These are phyloP conservation scores for Saccharomycopsis sp. DNA, from an alignment of 805 yeast species.

Conservation along the genomic window DNA sequence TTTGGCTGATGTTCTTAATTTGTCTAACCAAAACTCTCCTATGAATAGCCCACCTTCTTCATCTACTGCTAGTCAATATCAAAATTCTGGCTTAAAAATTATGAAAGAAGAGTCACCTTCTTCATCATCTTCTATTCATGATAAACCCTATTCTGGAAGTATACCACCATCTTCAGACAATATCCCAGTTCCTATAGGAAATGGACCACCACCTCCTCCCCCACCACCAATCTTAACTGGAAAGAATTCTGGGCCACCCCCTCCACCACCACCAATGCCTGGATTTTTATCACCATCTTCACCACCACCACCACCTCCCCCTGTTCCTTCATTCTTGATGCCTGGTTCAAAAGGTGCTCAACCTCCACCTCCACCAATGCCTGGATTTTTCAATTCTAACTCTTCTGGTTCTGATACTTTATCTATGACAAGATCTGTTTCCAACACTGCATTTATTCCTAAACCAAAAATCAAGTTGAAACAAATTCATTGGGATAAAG, in stretches of 20 bases:
- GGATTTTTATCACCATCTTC: conserved; percentile 21
- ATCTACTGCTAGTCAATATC: no score
- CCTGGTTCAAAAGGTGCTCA: neutral
- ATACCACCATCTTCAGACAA: neutral
- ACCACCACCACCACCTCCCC: conserved; percentile 21
- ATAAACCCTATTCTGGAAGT: neutral
- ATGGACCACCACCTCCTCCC: conserved; percentile 19
- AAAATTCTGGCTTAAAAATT: neutral
- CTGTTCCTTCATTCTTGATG: neutral
- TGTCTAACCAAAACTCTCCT: conserved; percentile 6
- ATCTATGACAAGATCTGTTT: conserved; percentile 23
- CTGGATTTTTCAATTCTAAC: conserved; percentile 17
- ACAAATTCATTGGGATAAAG: conserved; percentile 77
- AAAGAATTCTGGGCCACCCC: conserved; percentile 16
- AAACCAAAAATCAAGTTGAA: conserved; percentile 52
- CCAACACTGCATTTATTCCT: conserved; percentile 24
- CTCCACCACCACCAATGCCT: conserved; percentile 23
- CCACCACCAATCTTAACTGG: conserved; percentile 21
- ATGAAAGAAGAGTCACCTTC: neutral
- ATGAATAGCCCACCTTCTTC: neutral
- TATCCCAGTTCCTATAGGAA: neutral
- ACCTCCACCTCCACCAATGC: conserved; percentile 24
- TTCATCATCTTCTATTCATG: neutral
- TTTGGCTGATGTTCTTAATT: conserved; percentile 16
- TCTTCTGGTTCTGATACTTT: no score